Evolutionary conservation across 306 rosid species (phyloP).

Genomic region (Lagenaria siceraria): DNA sequence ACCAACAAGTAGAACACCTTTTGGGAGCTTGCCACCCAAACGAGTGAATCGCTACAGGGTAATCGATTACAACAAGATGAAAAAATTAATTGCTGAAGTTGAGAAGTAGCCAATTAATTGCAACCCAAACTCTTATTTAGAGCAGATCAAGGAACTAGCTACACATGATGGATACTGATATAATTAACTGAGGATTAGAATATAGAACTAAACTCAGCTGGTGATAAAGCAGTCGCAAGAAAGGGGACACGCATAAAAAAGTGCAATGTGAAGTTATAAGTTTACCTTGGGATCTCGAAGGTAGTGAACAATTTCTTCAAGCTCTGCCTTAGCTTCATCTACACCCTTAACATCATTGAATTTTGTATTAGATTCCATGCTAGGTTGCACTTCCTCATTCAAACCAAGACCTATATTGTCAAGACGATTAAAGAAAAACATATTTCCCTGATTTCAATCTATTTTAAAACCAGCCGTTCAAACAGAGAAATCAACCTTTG

Average conservation of each 20-base stretch:
- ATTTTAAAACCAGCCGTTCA: background rate
- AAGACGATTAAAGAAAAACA: slow-evolving; percentile 11
- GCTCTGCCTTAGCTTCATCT: slow-evolving; percentile 87
- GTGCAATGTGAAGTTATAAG: background rate
- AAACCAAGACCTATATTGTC: slow-evolving; percentile 43
- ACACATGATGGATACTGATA: background rate
- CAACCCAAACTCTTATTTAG: too few species aligned
- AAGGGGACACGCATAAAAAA: background rate
- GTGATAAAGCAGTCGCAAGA: background rate
- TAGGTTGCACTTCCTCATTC: slow-evolving; percentile 62
- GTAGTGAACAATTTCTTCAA: slow-evolving; percentile 87
- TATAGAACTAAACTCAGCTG: background rate
- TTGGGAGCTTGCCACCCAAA: slow-evolving; percentile 89
- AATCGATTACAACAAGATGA: slow-evolving; percentile 7
- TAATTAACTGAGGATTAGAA: background rate
- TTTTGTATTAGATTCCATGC: slow-evolving; percentile 59
- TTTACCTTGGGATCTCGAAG: slow-evolving; percentile 83
- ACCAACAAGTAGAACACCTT: slow-evolving; percentile 95
- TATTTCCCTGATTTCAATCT: background rate
- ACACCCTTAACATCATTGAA: slow-evolving; percentile 77
- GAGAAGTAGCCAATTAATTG: background rate
- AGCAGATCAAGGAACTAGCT: background rate
- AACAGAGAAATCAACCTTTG: slow-evolving; percentile 46
- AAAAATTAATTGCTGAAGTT: background rate
- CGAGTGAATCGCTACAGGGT: slow-evolving; percentile 85